phyloP scores from a whole-genome alignment of 1,284 basidiomycete species.

The Leucoagaricus sp. region DNA sequence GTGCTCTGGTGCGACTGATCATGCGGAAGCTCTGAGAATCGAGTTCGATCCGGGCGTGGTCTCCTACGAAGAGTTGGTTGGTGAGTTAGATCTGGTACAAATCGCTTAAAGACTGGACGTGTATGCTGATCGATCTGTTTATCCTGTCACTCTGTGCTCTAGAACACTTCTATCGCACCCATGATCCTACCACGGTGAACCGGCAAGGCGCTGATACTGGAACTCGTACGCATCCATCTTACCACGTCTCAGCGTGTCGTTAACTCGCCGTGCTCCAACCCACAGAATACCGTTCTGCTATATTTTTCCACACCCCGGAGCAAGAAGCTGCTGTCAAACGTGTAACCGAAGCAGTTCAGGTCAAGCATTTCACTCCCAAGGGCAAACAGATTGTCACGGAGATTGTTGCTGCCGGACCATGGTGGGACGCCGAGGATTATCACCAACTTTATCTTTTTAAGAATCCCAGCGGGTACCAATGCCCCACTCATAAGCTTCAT shows the following conservation, averaged over 20 bases:
- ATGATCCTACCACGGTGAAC: slow-evolving; percentile 89
- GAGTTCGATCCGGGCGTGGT: slow-evolving; percentile 84
- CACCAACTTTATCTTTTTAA: slow-evolving; percentile 86
- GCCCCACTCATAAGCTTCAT: slow-evolving; percentile 48
- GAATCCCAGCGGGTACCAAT: slow-evolving; percentile 50
- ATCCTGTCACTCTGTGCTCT: slow-evolving; percentile 1
- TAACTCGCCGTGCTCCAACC: background rate
- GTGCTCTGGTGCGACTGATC: slow-evolving; percentile 80
- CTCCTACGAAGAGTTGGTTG: slow-evolving; percentile 82
- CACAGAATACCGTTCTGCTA: slow-evolving; percentile 90
- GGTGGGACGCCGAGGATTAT: slow-evolving; percentile 86
- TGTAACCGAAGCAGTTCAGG: slow-evolving; percentile 86
- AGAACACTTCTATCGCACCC: slow-evolving; percentile 95
- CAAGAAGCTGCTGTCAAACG: slow-evolving; percentile 77
- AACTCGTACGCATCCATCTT: slow-evolving; percentile 58
- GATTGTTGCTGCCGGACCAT: slow-evolving; percentile 63
- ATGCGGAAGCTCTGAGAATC: slow-evolving; percentile 89
- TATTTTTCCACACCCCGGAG: slow-evolving; percentile 81
- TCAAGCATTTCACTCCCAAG: slow-evolving; percentile 78
- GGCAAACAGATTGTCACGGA: slow-evolving; percentile 79
- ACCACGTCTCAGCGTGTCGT: background rate
- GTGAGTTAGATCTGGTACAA: slow-evolving; percentile 46
- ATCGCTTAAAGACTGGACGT: too few species aligned
- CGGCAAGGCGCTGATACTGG: slow-evolving; percentile 79
- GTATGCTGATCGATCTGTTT: slow-evolving; percentile 2